A percentile compares a stretch with the other conserved stretches of the same genome.
phyloP scores from a whole-genome alignment of 2,329 filamentous ascomycete genomes.

The Fusarium coffeatum region DNA sequence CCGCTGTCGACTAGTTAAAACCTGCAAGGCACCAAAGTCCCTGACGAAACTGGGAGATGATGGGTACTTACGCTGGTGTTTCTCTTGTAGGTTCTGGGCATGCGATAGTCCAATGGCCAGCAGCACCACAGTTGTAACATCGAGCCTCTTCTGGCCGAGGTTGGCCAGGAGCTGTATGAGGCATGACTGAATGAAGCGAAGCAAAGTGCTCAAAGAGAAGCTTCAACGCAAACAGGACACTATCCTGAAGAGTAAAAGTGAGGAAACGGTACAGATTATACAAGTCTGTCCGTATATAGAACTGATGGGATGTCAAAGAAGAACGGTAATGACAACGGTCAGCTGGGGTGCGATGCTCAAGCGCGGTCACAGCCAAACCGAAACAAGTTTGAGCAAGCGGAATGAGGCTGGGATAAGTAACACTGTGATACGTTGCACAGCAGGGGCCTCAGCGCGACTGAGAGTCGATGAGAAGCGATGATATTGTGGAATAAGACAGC shows the following conservation, averaged over 20 bases:
- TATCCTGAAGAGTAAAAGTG: not conserved
- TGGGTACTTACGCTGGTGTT: conserved; percentile 61
- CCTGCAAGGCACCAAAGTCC: not conserved
- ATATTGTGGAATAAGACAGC: not conserved
- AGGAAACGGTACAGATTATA: not conserved
- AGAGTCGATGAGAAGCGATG: conserved; percentile 16
- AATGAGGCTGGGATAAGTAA: conserved; percentile 33
- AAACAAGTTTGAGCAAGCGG: conserved; percentile 26
- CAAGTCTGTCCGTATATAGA: conserved; percentile 15
- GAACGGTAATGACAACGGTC: conserved; percentile 16
- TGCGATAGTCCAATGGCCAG: conserved; percentile 64
- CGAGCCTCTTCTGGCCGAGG: conserved; percentile 52
- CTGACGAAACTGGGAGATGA: not conserved
- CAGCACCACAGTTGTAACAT: conserved; percentile 66
- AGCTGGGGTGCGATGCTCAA: conserved; percentile 20
- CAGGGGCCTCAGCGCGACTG: conserved; percentile 9
- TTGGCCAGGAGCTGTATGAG: conserved; percentile 47
- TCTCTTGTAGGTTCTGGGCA: conserved; percentile 63
- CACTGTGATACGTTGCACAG: conserved; percentile 36
- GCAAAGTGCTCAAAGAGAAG: not conserved
- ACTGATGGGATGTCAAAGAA: conserved; percentile 14
- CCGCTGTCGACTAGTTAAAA: conserved; percentile 46
- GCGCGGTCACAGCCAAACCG: conserved; percentile 16
- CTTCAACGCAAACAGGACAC: conserved; percentile 8
- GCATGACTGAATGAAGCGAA: conserved; percentile 40